phyloP scores from a whole-genome alignment of 2,329 filamentous ascomycete genomes.

The Xylariales sp. region DNA sequence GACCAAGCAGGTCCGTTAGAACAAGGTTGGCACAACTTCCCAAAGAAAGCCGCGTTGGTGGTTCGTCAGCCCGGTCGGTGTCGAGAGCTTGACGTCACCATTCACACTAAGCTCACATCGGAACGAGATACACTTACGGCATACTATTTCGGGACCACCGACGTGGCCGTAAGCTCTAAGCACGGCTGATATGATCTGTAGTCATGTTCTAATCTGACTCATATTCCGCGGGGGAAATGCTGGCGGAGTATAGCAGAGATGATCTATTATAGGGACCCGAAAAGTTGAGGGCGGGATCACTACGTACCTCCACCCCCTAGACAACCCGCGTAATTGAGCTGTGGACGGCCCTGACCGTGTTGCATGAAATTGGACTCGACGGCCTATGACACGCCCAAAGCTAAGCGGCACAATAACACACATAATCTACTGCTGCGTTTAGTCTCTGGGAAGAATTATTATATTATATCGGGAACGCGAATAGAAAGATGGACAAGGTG shows the following conservation, averaged over 20 bases:
- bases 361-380: slow-evolving; percentile 15
- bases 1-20: too few species aligned
- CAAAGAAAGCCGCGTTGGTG: neutral
- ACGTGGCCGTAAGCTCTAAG: too few species aligned
- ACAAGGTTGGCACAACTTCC: neutral
- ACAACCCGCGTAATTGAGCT: neutral
- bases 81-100: neutral
- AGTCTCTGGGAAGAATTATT: slow-evolving; percentile 2
- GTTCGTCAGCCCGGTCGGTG: neutral
- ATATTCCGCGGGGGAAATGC: too few species aligned
- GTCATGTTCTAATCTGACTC: neutral
- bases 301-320: too few species aligned
- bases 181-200: neutral
- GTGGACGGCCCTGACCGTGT: slow-evolving; percentile 1
- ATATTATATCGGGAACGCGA: slow-evolving; percentile 11
- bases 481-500: neutral
- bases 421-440: slow-evolving; percentile 3
- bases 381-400: slow-evolving; percentile 4
- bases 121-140: neutral
- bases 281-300: neutral
- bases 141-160: neutral
- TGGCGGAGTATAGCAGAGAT: too few species aligned
- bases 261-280: too few species aligned
- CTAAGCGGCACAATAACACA: slow-evolving; percentile 7
- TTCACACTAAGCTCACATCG: neutral